A percentile compares a stretch with the other conserved stretches of the same genome.
phyloP scores from a whole-genome alignment of 495 filamentous ascomycete species.

The Cenococcum geophilum region DNA sequence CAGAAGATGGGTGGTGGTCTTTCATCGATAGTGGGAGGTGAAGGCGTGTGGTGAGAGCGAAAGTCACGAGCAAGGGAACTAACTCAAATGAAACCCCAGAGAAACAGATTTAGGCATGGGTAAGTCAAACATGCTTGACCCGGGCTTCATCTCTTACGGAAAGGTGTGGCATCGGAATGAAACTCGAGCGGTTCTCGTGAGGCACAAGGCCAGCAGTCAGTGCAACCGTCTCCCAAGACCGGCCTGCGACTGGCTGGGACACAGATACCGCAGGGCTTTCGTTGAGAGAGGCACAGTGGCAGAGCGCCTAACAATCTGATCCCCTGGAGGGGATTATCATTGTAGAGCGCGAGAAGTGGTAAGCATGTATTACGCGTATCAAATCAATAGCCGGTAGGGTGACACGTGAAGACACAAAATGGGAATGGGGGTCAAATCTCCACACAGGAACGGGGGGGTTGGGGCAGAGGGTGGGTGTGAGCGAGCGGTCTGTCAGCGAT shows the following conservation, averaged over 20 bases:
- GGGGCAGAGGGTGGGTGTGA: neutral
- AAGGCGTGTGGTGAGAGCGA: neutral
- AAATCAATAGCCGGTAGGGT: neutral
- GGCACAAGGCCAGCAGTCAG: neutral
- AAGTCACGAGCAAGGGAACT: neutral
- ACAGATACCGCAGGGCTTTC: too few relatives aligned
- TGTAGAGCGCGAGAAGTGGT: neutral
- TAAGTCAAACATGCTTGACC: neutral
- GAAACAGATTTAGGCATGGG: neutral
- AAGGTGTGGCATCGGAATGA: slow-evolving; percentile 9
- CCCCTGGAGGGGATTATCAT: neutral
- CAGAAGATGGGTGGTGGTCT: neutral
- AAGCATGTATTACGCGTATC: neutral
- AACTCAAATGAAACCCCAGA: slow-evolving; percentile 1
- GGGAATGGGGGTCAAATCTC: neutral
- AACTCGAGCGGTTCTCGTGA: neutral
- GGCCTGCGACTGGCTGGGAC: neutral
- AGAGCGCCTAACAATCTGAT: too few relatives aligned
- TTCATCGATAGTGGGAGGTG: neutral
- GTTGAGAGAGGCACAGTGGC: too few relatives aligned
- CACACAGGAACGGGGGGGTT: neutral
- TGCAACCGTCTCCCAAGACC: neutral
- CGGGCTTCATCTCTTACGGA: neutral
- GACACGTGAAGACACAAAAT: neutral
- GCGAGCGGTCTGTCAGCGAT: neutral